Percentiles rank a stretch among this genome's conserved stretches.
Conservation (phyloP, 1,284 basidiomycete genomes). For the Sporisorium graminicola region DNA sequence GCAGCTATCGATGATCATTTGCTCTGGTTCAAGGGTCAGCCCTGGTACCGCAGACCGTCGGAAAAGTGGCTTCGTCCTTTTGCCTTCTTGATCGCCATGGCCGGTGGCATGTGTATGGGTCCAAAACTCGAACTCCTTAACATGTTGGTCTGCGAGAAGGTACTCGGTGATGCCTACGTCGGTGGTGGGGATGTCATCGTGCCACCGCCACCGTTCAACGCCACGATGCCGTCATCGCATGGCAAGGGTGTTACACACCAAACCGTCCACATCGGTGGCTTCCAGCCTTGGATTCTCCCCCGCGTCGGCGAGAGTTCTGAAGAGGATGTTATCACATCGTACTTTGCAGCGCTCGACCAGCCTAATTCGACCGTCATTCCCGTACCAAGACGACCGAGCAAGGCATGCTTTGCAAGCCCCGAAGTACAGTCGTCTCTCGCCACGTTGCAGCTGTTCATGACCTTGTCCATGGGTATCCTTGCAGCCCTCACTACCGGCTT, state of each 20-base stretch:
- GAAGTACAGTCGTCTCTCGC: slow-evolving; percentile 54
- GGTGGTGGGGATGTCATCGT: slow-evolving; percentile 29
- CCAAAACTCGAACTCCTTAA: slow-evolving; percentile 63
- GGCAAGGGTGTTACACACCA: not conserved
- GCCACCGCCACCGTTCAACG: slow-evolving; percentile 14
- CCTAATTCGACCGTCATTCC: slow-evolving; percentile 43
- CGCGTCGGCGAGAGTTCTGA: not conserved
- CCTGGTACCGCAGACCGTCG: slow-evolving; percentile 60
- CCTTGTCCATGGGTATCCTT: slow-evolving; percentile 82
- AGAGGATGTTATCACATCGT: slow-evolving; percentile 16
- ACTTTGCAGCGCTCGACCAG: slow-evolving; percentile 20
- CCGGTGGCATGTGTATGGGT: slow-evolving; percentile 61
- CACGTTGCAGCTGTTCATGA: slow-evolving; percentile 72
- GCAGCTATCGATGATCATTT: slow-evolving; percentile 48
- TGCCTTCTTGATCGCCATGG: slow-evolving; percentile 56
- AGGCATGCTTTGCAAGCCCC: slow-evolving; percentile 49
- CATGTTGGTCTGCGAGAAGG: slow-evolving; percentile 62
- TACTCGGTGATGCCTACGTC: slow-evolving; percentile 42
- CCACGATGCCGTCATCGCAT: not conserved
- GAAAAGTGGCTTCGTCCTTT: slow-evolving; percentile 62
- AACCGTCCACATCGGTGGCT: slow-evolving; percentile 6
- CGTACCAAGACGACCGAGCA: slow-evolving; percentile 37
- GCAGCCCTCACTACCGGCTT: slow-evolving; percentile 86
- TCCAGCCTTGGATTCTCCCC: slow-evolving; percentile 28
- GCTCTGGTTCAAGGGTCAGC: slow-evolving; percentile 50